Evolutionary conservation across 257 asterid genomes (phyloP), one percentile per base, ranked within the genome.

Genomic region (Plectranthus barbatus): DNA sequence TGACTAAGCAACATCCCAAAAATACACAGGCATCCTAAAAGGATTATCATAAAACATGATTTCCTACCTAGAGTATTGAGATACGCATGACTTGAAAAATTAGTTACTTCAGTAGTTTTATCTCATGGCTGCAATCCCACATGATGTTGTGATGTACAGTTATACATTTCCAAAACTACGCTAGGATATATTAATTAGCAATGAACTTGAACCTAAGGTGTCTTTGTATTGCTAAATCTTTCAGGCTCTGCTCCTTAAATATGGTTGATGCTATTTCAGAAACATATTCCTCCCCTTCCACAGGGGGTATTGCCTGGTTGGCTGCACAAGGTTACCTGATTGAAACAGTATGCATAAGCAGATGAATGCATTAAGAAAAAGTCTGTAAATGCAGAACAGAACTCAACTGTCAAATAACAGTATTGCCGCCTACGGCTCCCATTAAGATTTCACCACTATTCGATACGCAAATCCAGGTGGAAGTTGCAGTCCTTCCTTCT

Each of bases 261-360:
- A 93, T 90, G 84, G 83, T 94, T 71, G 91, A 82, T 36, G 95
- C 95, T 58, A 93, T 87, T 74, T 89, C 90, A 59, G 96, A 75
- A 69, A 93, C 83, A 72, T 85, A 93, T 81, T 86, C 91, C 79
- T 93, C 99, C 99, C 99, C 89, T 64, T 93, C 96, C 97, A 89
- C 89, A 5, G 88, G 88, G 29, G 96, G 81, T 75, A 87, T 86
- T 10, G 77, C 80, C 74, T 89, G 99, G 76, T 79, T 87, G 69
- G 60, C 62, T 34, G 84, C 65, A 62, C 87, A 93, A 71, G 99
- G 99, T 76, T 89, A 93, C 90, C 97, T 93, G 67, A 64, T 31
- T 5, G 64, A 65, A 56, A 58, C 51, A 64, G 60, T 37, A 66
- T 18, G 33, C 59, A 45, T 55, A 13, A 72, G 67, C 8, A 53